Conservation (phyloP, 495 filamentous ascomycete species). For the Cercophora newfieldiana region DNA sequence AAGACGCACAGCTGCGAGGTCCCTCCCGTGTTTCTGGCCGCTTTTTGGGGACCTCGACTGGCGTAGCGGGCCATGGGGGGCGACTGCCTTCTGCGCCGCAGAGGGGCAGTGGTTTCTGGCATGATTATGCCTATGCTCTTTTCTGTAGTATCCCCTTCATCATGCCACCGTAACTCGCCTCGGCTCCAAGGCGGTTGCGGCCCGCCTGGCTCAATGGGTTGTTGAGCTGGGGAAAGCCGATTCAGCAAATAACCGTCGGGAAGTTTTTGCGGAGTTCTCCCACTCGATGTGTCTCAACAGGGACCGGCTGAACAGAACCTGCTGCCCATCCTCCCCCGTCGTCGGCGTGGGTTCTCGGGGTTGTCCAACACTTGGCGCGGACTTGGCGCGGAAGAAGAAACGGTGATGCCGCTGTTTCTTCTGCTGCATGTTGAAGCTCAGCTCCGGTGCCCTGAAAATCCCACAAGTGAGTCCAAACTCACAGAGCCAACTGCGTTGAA, state of each 20-base stretch:
- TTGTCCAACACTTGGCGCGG: background rate
- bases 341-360: background rate
- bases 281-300: background rate
- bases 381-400: background rate
- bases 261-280: background rate
- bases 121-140: background rate
- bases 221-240: background rate
- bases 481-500: no score
- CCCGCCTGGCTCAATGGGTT: background rate
- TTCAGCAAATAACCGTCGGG: background rate
- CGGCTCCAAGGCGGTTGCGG: background rate
- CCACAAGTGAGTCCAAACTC: background rate
- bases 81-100: conserved; percentile 1
- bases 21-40: background rate
- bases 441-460: background rate
- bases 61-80: background rate
- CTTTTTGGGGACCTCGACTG: background rate
- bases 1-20: background rate
- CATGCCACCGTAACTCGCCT: background rate
- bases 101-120: background rate
- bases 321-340: background rate
- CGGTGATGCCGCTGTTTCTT: background rate
- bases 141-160: background rate
- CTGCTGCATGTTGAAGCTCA: background rate
- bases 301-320: background rate